Percentiles rank a stretch among this genome's conserved stretches.
Evolutionary conservation across 1,284 basidiomycete species (phyloP).

Genomic region (Ustilago sp.): DNA sequence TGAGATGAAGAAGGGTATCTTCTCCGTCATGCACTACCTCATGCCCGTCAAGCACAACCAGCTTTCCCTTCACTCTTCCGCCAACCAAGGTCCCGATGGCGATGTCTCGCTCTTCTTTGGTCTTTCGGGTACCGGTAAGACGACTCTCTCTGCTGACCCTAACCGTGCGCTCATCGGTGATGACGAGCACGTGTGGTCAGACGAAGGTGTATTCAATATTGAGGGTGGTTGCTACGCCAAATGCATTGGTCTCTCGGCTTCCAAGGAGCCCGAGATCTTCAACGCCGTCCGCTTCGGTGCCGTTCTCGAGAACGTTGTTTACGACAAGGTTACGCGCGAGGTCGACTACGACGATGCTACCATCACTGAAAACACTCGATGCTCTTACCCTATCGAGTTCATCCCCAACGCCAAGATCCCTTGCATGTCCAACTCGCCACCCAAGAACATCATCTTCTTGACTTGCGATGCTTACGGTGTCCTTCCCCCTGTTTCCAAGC

Average conservation of each 20-base stretch:
- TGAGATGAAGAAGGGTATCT: constrained; percentile 99
- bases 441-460: constrained; percentile 94
- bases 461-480: constrained; percentile 99
- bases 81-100: constrained; percentile 90
- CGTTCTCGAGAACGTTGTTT: constrained; percentile 99
- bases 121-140: constrained; percentile 98
- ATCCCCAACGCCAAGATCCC: constrained; percentile 89
- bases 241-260: constrained; percentile 92
- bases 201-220: constrained; percentile 95
- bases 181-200: constrained; percentile 70
- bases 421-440: constrained; percentile 63
- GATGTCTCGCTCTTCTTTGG: constrained; percentile 99
- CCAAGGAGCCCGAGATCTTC: constrained; percentile 98
- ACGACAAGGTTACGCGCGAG: constrained; percentile 85
- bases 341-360: constrained; percentile 96
- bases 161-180: constrained; percentile 66
- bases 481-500: constrained; percentile 91
- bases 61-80: constrained; percentile 98
- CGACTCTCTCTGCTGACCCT: constrained; percentile 68
- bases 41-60: constrained; percentile 99
- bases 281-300: constrained; percentile 94
- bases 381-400: constrained; percentile 74
- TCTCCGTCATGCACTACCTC: constrained; percentile 99
- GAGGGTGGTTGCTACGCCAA: constrained; percentile 99
- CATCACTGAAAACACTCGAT: constrained; percentile 99